phyloP scores from a whole-genome alignment of 1,284 basidiomycete genomes.

The Trichosporon asahii region DNA sequence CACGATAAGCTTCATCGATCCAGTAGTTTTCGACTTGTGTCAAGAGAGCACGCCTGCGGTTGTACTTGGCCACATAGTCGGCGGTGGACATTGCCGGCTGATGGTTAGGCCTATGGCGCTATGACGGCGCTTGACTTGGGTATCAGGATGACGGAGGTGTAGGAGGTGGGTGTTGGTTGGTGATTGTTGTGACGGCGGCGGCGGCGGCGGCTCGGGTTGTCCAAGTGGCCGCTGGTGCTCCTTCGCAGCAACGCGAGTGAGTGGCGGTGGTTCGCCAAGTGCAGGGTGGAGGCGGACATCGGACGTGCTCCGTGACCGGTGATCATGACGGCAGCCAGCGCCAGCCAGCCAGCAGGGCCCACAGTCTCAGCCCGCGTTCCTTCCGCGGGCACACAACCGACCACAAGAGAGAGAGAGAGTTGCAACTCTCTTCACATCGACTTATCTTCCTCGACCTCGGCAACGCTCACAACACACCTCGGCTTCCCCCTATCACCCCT shows the following conservation, averaged over 20 bases:
- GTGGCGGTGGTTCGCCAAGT: not conserved
- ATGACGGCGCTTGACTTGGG: not conserved
- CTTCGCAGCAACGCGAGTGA: not conserved
- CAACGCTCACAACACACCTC: not conserved
- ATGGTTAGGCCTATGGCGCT: not conserved
- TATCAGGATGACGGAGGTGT: not conserved
- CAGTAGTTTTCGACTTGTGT: constrained; percentile 47
- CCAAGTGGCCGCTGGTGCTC: not conserved
- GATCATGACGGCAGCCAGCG: constrained; percentile 2
- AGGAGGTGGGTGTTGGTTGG: not conserved
- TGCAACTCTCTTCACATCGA: not conserved
- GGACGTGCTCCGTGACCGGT: not conserved
- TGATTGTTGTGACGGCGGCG: constrained; percentile 4
- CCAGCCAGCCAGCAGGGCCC: not conserved
- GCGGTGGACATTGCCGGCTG: constrained; percentile 33
- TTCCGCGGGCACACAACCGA: not conserved
- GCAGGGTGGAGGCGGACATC: not conserved
- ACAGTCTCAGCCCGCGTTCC: not conserved
- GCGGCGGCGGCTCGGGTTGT: not conserved
- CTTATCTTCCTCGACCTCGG: not conserved
- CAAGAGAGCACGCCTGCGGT: constrained; percentile 34
- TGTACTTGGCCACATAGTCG: constrained; percentile 49
- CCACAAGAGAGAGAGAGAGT: too few relatives aligned
- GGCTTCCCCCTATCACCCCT: not conserved
- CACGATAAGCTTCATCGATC: constrained; percentile 48